Evolutionary conservation across 176 grass and related monocot species (phyloP), one percentile per base, ranked within the genome.

Genomic region (Urochloa ruziziensis): DNA sequence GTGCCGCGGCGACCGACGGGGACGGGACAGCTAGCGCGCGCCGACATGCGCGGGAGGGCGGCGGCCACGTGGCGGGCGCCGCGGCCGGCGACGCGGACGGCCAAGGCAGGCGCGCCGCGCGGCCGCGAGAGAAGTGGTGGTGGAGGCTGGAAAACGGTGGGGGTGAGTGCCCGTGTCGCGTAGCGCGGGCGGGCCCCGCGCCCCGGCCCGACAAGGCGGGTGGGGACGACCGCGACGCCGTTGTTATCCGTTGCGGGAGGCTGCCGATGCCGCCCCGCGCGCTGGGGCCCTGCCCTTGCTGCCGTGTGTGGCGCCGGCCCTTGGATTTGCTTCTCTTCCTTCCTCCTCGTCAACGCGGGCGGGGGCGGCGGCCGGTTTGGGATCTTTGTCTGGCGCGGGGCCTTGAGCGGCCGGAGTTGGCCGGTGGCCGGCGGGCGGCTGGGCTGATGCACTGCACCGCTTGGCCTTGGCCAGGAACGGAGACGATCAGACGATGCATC

Each of bases 151-250:
- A 13, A 3, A 15, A 18, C 3, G 19, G 68, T 4, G 57, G 4
- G 7, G 19, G 43, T 13, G 11, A 3, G 24, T 2, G 35, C 7
- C 25, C 64, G 46, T 21, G 86, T 70, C 44, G 44, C 56, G 73
- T 77, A 7, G 80, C 74, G 42, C 18, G 32, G 48, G 23, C 2
- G n/a, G n/a, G n/a, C n/a, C 40, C 40, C 17, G 7, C 25, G 4
- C 19, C 37, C 7, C 35, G 7, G 35, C 54, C 24, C 68, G 77
- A 80, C 84, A 46, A 74, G 12, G 78, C 48, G 36, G 65, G 67
- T 10, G 49, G 28, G 47, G 56, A 73, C 43, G 74, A 84, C 39
- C 49, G 82, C 87, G 82, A 80, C 82, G 76, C 58, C 82, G 82
- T 80, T 60, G 87, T 75, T 81, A 85, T 85, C 86, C 35, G 17